Evolutionary conservation across 345 rosid genomes (phyloP).

Genomic region (Dovyalis caffra): DNA sequence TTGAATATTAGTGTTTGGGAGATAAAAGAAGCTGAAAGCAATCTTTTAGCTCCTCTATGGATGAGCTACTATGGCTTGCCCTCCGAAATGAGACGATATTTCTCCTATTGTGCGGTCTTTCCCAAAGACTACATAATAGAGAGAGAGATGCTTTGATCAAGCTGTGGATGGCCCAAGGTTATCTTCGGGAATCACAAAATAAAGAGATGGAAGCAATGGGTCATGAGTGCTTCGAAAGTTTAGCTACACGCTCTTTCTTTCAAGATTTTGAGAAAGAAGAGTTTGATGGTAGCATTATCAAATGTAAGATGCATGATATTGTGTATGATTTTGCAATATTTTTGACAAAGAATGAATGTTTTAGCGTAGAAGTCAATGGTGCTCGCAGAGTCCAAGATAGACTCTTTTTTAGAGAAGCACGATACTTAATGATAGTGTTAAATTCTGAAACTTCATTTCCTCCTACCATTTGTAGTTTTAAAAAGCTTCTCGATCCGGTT

Average conservation of each 20-base stretch:
- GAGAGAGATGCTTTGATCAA: background rate
- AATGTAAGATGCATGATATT: slow-evolving; percentile 3
- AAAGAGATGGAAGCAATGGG: background rate
- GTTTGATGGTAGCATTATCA: too few relatives aligned
- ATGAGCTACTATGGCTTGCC: slow-evolving; percentile 14
- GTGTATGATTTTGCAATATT: background rate
- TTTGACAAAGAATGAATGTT: slow-evolving; percentile 1
- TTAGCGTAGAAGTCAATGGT: background rate
- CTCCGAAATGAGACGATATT: background rate
- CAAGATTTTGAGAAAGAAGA: background rate
- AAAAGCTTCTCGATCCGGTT: too few relatives aligned
- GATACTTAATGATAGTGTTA: too few relatives aligned
- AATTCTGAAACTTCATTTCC: too few relatives aligned
- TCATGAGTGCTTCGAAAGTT: background rate
- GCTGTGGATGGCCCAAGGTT: slow-evolving; percentile 24
- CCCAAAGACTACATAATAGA: background rate
- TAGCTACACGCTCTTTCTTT: background rate
- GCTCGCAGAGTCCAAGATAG: too few relatives aligned
- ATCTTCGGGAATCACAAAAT: background rate
- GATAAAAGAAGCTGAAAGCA: background rate
- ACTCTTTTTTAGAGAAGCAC: too few relatives aligned
- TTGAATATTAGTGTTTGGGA: slow-evolving; percentile 17
- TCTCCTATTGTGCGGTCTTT: slow-evolving; percentile 4
- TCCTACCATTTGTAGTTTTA: too few relatives aligned
- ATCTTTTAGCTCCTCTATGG: slow-evolving; percentile 7